Conservation (phyloP, 495 filamentous ascomycete species). For the Sporormia fimetaria region DNA sequence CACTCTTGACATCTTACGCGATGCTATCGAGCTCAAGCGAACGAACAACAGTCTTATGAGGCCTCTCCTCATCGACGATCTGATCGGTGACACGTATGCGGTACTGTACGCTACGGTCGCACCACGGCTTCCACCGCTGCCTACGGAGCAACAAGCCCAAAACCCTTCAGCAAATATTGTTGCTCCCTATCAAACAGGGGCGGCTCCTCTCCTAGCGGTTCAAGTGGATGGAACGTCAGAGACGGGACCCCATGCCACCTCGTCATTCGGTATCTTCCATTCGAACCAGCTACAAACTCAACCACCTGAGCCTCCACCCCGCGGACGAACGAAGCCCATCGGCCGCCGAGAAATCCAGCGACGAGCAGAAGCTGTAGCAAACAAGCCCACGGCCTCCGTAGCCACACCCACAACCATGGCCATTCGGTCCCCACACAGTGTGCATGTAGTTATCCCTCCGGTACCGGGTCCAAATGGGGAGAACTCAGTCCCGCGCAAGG, state of each 20-base stretch:
- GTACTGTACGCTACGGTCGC: constrained; percentile 48
- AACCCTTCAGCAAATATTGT: constrained; percentile 1
- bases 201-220: neutral
- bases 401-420: constrained; percentile 9
- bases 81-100: constrained; percentile 78
- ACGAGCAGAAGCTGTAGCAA: constrained; percentile 48
- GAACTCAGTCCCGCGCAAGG: neutral
- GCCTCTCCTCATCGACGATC: constrained; percentile 70
- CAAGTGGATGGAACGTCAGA: constrained; percentile 19
- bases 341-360: constrained; percentile 52
- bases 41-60: constrained; percentile 80
- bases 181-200: neutral
- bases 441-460: neutral
- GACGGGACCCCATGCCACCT: neutral
- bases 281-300: constrained; percentile 11
- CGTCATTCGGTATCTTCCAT: constrained; percentile 12
- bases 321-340: constrained; percentile 46
- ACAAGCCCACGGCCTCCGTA: constrained; percentile 13
- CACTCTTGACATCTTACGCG: constrained; percentile 63
- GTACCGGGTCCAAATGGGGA: constrained; percentile 5
- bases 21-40: constrained; percentile 81
- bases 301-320: constrained; percentile 5
- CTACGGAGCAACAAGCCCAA: constrained; percentile 30
- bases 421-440: constrained; percentile 17
- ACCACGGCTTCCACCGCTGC: constrained; percentile 18